Conservation (phyloP, 2,329 filamentous ascomycete species). For the Aspergillus texensis region DNA sequence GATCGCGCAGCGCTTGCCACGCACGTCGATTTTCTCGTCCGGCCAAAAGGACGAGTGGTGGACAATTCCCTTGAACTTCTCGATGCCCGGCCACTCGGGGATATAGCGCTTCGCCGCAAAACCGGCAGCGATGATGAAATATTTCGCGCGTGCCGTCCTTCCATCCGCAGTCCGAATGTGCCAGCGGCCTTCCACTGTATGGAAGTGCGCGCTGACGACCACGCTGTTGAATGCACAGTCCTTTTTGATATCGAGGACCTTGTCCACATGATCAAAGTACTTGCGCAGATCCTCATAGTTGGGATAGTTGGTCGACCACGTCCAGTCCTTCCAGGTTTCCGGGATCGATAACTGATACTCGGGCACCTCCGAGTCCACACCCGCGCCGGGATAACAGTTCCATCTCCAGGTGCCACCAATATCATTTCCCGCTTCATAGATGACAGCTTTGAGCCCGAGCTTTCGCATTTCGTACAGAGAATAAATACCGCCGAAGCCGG, state of each 20-base stretch:
- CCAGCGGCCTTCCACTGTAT: constrained; percentile 45
- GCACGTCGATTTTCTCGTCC: constrained; percentile 48
- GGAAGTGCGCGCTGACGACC: constrained; percentile 47
- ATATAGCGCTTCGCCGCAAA: constrained; percentile 50
- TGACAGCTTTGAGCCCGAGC: constrained; percentile 50
- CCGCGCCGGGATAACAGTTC: constrained; percentile 60
- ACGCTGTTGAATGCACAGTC: constrained; percentile 50
- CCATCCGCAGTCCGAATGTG: constrained; percentile 48
- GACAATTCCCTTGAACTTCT: constrained; percentile 53
- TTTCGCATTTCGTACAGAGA: constrained; percentile 57
- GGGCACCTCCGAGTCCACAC: constrained; percentile 58
- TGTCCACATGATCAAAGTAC: constrained; percentile 54
- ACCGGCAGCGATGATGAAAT: constrained; percentile 52
- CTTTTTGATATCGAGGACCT: constrained; percentile 47
- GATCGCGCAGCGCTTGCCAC: constrained; percentile 53
- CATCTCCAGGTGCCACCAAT: constrained; percentile 59
- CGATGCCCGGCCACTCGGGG: constrained; percentile 42
- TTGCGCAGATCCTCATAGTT: constrained; percentile 40
- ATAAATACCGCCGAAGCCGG: constrained; percentile 46
- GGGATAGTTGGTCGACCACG: constrained; percentile 42
- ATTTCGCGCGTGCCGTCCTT: constrained; percentile 42
- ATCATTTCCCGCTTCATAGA: constrained; percentile 58
- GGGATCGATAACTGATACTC: constrained; percentile 59
- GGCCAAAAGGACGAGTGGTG: constrained; percentile 62
- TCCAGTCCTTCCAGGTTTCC: constrained; percentile 50